Evolutionary conservation across 2,329 filamentous ascomycete genomes (phyloP).

Genomic region (Colletotrichum endophyticum): DNA sequence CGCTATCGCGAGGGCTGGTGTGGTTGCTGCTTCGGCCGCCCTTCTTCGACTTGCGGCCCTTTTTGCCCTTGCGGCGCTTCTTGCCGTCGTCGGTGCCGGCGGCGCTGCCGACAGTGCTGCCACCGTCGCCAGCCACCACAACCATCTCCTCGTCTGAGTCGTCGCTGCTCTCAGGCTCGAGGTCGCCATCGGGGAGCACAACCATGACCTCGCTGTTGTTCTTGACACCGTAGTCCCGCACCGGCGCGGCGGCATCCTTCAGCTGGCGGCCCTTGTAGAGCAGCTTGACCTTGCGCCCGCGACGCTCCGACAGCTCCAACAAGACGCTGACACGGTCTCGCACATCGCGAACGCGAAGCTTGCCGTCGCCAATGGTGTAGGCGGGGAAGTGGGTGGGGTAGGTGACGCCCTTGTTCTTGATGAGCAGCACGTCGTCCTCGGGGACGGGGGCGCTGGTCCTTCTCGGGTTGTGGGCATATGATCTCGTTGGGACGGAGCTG

Average conservation of each 20-base stretch:
- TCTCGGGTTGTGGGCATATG: slow-evolving; percentile 42
- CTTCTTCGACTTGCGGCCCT: slow-evolving; percentile 32
- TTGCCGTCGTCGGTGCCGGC: slow-evolving; percentile 34
- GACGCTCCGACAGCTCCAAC: slow-evolving; percentile 63
- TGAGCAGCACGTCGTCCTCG: slow-evolving; percentile 73
- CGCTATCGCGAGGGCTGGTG: slow-evolving; percentile 48
- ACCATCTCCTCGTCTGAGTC: slow-evolving; percentile 49
- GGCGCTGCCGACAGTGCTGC: slow-evolving; percentile 32
- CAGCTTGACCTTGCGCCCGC: slow-evolving; percentile 63
- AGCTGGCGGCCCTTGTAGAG: slow-evolving; percentile 76
- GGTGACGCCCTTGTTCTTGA: slow-evolving; percentile 70
- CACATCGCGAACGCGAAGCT: slow-evolving; percentile 70
- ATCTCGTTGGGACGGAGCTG: slow-evolving; percentile 36
- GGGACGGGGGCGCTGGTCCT: slow-evolving; percentile 37
- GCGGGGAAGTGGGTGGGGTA: slow-evolving; percentile 77
- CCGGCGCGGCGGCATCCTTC: slow-evolving; percentile 64
- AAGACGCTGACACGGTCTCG: slow-evolving; percentile 70
- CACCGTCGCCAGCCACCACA: slow-evolving; percentile 47
- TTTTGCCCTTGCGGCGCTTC: slow-evolving; percentile 38
- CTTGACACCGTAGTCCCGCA: slow-evolving; percentile 66
- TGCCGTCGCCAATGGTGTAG: slow-evolving; percentile 76
- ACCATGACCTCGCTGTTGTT: slow-evolving; percentile 65
- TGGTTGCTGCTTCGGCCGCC: slow-evolving; percentile 37
- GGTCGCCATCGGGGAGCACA: slow-evolving; percentile 47
- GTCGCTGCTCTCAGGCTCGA: slow-evolving; percentile 35